phyloP scores from a whole-genome alignment of 2,329 filamentous ascomycete species.

The Neophaeococcomyces aloes region DNA sequence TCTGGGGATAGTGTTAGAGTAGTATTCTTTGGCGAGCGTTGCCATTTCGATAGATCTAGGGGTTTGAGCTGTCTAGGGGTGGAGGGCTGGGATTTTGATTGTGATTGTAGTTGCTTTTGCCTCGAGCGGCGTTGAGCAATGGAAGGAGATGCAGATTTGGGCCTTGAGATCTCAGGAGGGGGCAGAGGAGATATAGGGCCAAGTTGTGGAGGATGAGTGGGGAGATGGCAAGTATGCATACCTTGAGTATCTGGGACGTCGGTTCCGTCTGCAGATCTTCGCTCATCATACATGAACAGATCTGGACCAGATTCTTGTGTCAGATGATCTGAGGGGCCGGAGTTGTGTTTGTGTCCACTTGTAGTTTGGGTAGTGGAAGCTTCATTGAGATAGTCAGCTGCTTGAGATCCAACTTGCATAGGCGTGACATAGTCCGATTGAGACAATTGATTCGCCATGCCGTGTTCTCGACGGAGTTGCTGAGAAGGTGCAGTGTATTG shows the following conservation, averaged over 20 bases:
- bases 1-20: too few relatives aligned
- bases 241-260: constrained; percentile 56
- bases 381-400: constrained; percentile 63
- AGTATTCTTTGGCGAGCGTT: too few relatives aligned
- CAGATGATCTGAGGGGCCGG: constrained; percentile 48
- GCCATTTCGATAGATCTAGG: too few relatives aligned
- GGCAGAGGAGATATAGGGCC: too few relatives aligned
- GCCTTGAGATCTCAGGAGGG: too few relatives aligned
- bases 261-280: constrained; percentile 44
- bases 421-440: constrained; percentile 46
- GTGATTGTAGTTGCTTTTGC: too few relatives aligned
- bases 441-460: constrained; percentile 35
- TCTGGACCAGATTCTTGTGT: constrained; percentile 56
- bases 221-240: constrained; percentile 26
- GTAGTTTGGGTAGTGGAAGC: constrained; percentile 82
- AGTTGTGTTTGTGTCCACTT: constrained; percentile 63
- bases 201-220: neutral
- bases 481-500: constrained; percentile 39
- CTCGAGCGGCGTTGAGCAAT: too few relatives aligned
- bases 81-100: too few relatives aligned
- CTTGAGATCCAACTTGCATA: constrained; percentile 48
- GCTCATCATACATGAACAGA: constrained; percentile 39
- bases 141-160: too few relatives aligned
- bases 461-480: constrained; percentile 35
- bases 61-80: too few relatives aligned